A percentile compares a stretch with the other conserved stretches of the same genome.
phyloP scores from a whole-genome alignment of 805 yeast species.

The Starmerella lactis-condensi region DNA sequence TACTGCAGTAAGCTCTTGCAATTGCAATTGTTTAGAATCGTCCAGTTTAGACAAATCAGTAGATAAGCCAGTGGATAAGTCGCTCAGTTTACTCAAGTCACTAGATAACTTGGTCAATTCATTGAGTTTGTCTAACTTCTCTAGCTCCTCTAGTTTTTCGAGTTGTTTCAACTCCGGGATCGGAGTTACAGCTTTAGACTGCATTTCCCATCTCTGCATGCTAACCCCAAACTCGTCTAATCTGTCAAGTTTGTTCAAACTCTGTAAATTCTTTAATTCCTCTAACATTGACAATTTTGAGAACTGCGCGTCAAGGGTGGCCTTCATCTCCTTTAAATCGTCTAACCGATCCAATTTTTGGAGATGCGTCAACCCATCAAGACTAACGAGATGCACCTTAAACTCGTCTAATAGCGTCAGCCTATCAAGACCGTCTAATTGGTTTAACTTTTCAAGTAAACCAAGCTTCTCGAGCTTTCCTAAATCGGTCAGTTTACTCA shows the following conservation, averaged over 20 bases:
- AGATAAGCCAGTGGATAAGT: too few relatives aligned
- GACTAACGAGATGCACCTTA: too few relatives aligned
- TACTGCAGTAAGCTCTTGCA: too few relatives aligned
- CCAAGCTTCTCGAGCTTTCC: conserved; percentile 1
- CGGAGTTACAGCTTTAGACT: not conserved
- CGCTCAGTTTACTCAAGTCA: too few relatives aligned
- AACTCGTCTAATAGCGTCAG: conserved; percentile 2
- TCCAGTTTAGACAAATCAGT: too few relatives aligned
- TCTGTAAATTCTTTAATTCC: conserved; percentile 13
- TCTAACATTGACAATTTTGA: conserved; percentile 3
- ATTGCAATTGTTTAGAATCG: too few relatives aligned
- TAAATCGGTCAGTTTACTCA: not conserved
- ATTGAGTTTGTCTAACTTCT: conserved; percentile 4
- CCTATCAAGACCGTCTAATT: not conserved
- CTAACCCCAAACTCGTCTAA: conserved; percentile 9
- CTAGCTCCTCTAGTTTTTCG: conserved; percentile 6
- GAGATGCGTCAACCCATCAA: too few relatives aligned
- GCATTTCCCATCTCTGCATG: not conserved
- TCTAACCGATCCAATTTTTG: too few relatives aligned
- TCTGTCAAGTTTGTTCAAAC: conserved; percentile 17
- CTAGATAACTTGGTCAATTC: not conserved
- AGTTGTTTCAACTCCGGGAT: conserved; percentile 4
- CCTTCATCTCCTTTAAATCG: not conserved
- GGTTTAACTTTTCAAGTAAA: conserved; percentile 1
- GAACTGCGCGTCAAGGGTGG: too few relatives aligned